Conservation (phyloP, 805 yeast species). For the Maudiozyma bulderi region DNA sequence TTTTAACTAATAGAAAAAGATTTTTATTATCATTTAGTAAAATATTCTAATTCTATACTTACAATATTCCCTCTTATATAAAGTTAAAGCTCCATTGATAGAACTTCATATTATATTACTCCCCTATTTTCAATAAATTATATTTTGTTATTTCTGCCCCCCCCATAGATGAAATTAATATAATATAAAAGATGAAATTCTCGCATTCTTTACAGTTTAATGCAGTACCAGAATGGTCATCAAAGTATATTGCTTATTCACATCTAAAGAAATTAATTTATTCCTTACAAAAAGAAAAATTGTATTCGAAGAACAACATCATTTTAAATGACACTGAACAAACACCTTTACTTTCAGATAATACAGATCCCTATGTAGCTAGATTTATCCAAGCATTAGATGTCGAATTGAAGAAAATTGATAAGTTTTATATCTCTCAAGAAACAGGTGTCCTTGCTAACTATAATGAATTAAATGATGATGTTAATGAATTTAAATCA, state of each 20-base stretch:
- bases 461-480: constrained; percentile 49
- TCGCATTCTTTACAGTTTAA: constrained; percentile 91
- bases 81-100: no score
- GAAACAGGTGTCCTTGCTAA: constrained; percentile 36
- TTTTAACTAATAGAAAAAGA: no score
- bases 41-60: no score
- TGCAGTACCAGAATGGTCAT: constrained; percentile 97
- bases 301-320: constrained; percentile 12
- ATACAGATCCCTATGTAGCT: constrained; percentile 33
- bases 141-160: no score
- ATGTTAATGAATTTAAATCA: constrained; percentile 51
- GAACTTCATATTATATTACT: no score
- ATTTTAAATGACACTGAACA: constrained; percentile 8
- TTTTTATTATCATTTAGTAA: no score
- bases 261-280: constrained; percentile 78
- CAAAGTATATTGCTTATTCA: constrained; percentile 83
- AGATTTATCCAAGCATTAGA: constrained; percentile 69
- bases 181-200: constrained; percentile 59
- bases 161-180: no score
- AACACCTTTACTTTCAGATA: constrained; percentile 13
- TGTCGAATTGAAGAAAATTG: constrained; percentile 66
- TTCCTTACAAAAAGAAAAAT: constrained; percentile 60
- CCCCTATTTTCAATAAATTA: no score
- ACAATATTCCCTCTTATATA: no score
- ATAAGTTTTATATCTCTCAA: constrained; percentile 59